Base-by-base conservation (phyloP, 2,329 filamentous ascomycete species). In the Venturia effusa region DNA sequence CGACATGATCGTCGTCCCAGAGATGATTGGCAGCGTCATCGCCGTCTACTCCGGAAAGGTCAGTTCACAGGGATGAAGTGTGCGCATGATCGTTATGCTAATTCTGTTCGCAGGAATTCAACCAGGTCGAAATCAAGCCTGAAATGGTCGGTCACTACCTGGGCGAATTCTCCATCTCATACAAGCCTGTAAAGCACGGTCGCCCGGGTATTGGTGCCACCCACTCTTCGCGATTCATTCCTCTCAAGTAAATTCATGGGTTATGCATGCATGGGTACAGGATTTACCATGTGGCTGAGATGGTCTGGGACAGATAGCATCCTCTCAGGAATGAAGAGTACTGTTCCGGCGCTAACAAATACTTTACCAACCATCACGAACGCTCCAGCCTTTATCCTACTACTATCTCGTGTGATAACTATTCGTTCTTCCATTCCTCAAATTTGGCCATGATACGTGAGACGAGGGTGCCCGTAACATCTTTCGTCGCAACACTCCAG, bases 71-170 rank as follows among this genome's bases (percentile, higher is more conserved):
- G 37, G n/a, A 60, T 34, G 19, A 30, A 1, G 43, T 60, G 19
- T 11, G 7, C 6, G 15, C 24, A 2, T 30, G 24, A n/a, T 6
- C 39, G n/a, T 27, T 15, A 24, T 60, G 59, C 40, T 60, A 17
- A 60, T 22, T 17, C 3, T 32, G 4, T 34, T 60, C 34, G 37
- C 59, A 60, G 89, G 92, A 97, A 83, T 99, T 99, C 90, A 99
- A 99, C 89, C 93, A 97, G 87, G 92, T 99, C 75, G 94, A 99
- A 83, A 94, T 99, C 84, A 97, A 97, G 88, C 94, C 94, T 74
- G 94, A 99, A 87, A 99, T 99, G 94, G 94, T 99, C 81, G 94
- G 94, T 80, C 93, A 97, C 86, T 97, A 97, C 86, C 86, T 99
- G 72, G 94, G 85, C 77, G 94, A 99, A 84, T 99, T 99, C 87